phyloP scores from a whole-genome alignment of 192 early-diverging fungal species.

The Gigaspora rosea region DNA sequence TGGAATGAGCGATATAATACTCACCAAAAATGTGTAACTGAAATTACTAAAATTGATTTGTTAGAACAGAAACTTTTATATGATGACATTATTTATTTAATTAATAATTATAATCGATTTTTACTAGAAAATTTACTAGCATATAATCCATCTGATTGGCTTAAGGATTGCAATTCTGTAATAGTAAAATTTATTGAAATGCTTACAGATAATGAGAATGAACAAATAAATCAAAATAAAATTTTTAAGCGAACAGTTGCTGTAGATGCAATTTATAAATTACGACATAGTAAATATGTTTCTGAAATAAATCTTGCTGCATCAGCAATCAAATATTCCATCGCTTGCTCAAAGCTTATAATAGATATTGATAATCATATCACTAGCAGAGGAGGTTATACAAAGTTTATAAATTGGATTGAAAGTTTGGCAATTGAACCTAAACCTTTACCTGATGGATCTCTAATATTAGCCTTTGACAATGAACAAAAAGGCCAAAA shows the following conservation, averaged over 20 bases:
- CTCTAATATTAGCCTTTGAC: conserved; percentile 17
- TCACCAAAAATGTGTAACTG: neutral
- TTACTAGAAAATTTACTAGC: neutral
- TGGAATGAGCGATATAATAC: neutral
- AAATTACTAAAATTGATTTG: neutral
- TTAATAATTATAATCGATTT: neutral
- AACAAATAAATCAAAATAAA: neutral
- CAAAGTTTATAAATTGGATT: neutral
- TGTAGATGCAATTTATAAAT: conserved; percentile 8
- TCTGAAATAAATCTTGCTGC: neutral
- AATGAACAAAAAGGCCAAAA: conserved; percentile 21
- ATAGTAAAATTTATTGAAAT: conserved; percentile 18
- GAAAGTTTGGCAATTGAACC: neutral
- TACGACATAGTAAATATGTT: neutral
- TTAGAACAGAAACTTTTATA: neutral
- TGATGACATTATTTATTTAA: conserved; percentile 9
- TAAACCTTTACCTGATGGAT: neutral
- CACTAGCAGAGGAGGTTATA: neutral
- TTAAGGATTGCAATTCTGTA: neutral
- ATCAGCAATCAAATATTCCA: conserved; percentile 11
- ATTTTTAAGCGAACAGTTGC: conserved; percentile 11
- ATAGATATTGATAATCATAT: conserved; percentile 22
- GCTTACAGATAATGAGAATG: neutral
- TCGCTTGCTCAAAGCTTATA: neutral
- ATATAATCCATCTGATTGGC: neutral